A percentile compares a stretch with the other conserved stretches of the same genome.
Conservation (phyloP, 768 basidiomycete species). For the Suillus placidus region DNA sequence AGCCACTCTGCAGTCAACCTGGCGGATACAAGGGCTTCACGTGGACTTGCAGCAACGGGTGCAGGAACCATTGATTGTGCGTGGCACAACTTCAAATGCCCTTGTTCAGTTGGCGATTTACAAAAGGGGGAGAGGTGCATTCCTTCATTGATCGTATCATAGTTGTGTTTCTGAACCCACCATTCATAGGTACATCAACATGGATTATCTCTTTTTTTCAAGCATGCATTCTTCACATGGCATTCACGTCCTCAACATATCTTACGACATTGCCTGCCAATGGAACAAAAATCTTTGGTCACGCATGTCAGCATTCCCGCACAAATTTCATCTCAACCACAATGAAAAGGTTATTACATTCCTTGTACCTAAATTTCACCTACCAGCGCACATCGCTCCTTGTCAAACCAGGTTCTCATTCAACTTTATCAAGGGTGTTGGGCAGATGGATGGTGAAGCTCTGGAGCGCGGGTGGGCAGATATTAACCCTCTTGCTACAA, state of each 20-base stretch:
- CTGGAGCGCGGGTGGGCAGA: conserved; percentile 39
- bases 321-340: conserved; percentile 1
- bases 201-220: conserved; percentile 5
- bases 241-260: conserved; percentile 3
- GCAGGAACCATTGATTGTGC: conserved; percentile 12
- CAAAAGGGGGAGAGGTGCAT: conserved; percentile 15
- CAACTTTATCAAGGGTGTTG: conserved; percentile 30
- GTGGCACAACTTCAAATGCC: conserved; percentile 7
- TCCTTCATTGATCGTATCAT: background rate
- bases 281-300: conserved; percentile 18
- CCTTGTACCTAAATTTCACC: conserved; percentile 40
- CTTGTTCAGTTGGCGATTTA: conserved; percentile 8
- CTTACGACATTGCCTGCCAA: conserved; percentile 30
- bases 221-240: background rate
- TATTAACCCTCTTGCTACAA: conserved; percentile 31
- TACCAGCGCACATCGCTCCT: conserved; percentile 31
- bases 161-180: background rate
- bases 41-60: conserved; percentile 6
- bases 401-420: conserved; percentile 34
- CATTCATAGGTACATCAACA: conserved; percentile 6
- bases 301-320: conserved; percentile 6
- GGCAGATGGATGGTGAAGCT: conserved; percentile 38
- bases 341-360: conserved; percentile 9
- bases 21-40: too few relatives aligned
- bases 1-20: too few relatives aligned